phyloP scores from a whole-genome alignment of 2,329 filamentous ascomycete genomes.

The Colletotrichum salicis region DNA sequence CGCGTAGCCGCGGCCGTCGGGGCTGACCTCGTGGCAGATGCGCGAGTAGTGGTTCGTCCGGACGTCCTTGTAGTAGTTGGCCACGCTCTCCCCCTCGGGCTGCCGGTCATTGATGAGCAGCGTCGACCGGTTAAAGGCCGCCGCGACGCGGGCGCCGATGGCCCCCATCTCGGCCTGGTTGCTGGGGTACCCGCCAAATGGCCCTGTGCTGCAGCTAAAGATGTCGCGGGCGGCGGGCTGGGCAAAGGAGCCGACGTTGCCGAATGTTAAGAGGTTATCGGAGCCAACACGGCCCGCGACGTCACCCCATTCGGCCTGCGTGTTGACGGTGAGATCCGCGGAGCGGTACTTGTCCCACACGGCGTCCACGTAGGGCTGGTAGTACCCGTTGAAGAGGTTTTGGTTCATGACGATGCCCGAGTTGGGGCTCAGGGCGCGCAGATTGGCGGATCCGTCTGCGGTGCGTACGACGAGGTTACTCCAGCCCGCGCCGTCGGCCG shows the following conservation, averaged over 20 bases:
- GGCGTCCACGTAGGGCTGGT: constrained; percentile 58
- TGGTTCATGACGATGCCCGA: constrained; percentile 56
- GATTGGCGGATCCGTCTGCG: constrained; percentile 47
- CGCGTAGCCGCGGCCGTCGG: constrained; percentile 72
- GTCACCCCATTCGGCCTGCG: constrained; percentile 63
- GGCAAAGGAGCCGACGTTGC: constrained; percentile 51
- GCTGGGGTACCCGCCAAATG: constrained; percentile 59
- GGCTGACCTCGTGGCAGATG: constrained; percentile 69
- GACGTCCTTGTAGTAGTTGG: constrained; percentile 62
- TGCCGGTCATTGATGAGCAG: constrained; percentile 64
- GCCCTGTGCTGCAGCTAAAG: constrained; percentile 65
- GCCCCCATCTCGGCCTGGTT: constrained; percentile 63
- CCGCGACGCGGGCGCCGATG: constrained; percentile 78
- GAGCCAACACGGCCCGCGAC: constrained; percentile 54
- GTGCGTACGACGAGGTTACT: constrained; percentile 59
- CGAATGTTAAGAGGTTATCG: constrained; percentile 52
- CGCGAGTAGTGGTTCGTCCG: constrained; percentile 75
- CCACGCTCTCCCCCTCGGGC: constrained; percentile 61
- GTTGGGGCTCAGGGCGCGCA: constrained; percentile 66
- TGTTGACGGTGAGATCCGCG: constrained; percentile 61
- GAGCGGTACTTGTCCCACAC: constrained; percentile 63
- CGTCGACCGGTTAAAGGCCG: constrained; percentile 80
- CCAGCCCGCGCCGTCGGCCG: constrained; percentile 61
- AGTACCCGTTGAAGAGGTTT: constrained; percentile 62
- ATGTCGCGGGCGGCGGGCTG: constrained; percentile 61